Conservation (phyloP, 2,329 filamentous ascomycete genomes). For the Pseudocercospora eumusae region DNA sequence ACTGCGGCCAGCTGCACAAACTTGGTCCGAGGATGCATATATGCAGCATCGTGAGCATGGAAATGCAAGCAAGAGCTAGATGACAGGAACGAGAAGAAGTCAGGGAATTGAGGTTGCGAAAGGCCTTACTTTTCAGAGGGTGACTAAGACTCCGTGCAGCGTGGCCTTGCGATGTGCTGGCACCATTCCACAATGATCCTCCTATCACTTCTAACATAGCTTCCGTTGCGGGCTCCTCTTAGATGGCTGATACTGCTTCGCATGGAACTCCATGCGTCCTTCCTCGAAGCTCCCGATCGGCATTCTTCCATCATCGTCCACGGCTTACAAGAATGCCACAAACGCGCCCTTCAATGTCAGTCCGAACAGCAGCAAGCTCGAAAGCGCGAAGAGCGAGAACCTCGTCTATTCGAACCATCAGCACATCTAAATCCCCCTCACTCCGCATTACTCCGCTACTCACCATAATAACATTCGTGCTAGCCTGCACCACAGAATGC, state of each 20-base stretch:
- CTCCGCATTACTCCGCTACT: no score
- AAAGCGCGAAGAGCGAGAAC: conserved; percentile 4
- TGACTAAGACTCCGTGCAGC: background rate
- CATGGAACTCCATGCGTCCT: background rate
- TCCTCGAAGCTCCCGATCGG: background rate
- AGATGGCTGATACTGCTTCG: background rate
- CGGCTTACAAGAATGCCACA: background rate
- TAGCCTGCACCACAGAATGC: conserved; percentile 46
- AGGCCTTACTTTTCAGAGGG: background rate
- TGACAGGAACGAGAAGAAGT: no score
- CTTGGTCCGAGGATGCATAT: background rate
- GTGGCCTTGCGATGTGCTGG: background rate
- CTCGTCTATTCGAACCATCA: background rate
- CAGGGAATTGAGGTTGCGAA: no score
- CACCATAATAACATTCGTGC: conserved; percentile 42
- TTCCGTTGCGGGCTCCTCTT: background rate
- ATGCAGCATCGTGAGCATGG: no score
- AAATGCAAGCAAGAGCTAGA: no score
- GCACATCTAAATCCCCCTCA: no score
- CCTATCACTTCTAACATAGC: background rate
- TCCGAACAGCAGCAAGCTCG: background rate
- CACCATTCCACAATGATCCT: background rate
- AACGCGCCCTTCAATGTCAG: background rate
- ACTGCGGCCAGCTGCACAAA: background rate
- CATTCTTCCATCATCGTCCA: background rate